Base-by-base conservation (phyloP, 2,329 filamentous ascomycete genomes). In the Raffaelea ambrosiae region DNA sequence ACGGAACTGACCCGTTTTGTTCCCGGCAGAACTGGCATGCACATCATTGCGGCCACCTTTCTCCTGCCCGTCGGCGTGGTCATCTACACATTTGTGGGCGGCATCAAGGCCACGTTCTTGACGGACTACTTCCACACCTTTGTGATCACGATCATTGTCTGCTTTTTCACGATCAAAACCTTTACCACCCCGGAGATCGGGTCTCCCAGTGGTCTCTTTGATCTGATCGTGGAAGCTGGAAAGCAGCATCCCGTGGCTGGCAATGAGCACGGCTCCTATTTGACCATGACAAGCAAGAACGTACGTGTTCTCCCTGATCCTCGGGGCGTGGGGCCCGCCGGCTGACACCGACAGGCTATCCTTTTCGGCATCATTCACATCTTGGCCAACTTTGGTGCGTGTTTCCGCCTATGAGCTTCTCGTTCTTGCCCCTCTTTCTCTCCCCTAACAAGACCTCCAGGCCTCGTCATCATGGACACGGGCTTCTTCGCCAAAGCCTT, bases 391-490 rank as follows among this genome's bases (percentile, higher is more conserved):
- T 57, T 74, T 18, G 70, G 68, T 33, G 16, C 9, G 31, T 33
- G 31, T 33, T 33, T 33, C 16, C 31, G 9, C 31, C 31, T 9
- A 9, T 16, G 31, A 16, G 9, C 16, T 33, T 9, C 31, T 88
- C 1, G 83, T 86, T 0, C 66, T 88, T 2, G 84, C 84, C 0
- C 81, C 84, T 50, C 16, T 33, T 16, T 33, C 16, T 33, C n/a
- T n/a, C n/a, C n/a, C n/a, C n/a, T n/a, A n/a, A n/a, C n/a, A n/a
- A n/a, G n/a, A n/a, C n/a, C 31, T 33, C 31, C 16, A 33, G 31
- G 35, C 8, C 61, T 73, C 0, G 72, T 74, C 0, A 61, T 73
- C 5, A 74, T 75, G 69, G 66, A 75, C 52, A 75, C 71, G 4
- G 71, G 66, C 2, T 76, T 75, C 35, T 57, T 76, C 70, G 70